A percentile compares a stretch with the other conserved stretches of the same genome.
Evolutionary conservation across 306 rosid genomes (phyloP).

Genomic region (Castanea mollissima): DNA sequence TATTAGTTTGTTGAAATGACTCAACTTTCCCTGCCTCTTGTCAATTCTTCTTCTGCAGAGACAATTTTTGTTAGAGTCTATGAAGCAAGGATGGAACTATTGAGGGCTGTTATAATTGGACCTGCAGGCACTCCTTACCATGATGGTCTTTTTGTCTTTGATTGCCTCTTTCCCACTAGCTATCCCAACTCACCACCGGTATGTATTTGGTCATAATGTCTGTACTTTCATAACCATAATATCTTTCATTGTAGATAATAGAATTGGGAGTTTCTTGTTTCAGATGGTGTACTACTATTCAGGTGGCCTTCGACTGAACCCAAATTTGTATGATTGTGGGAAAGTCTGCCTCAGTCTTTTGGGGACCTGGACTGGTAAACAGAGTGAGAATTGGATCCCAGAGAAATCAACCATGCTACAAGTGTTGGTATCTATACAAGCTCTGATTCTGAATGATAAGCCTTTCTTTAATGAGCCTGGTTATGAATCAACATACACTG

Average conservation of each 20-base stretch:
- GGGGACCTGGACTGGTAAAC: conserved; percentile 73
- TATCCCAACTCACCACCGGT: conserved; percentile 76
- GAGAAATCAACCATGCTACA: conserved; percentile 81
- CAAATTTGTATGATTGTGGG: conserved; percentile 70
- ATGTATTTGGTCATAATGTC: conserved; percentile 30
- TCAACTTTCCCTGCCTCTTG: conserved; percentile 22
- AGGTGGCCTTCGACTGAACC: conserved; percentile 82
- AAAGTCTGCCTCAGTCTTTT: conserved; percentile 85
- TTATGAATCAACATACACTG: conserved; percentile 22
- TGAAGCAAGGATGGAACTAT: conserved; percentile 74
- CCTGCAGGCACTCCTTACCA: conserved; percentile 85
- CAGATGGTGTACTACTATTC: conserved; percentile 79
- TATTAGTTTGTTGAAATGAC: neutral
- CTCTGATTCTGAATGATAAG: conserved; percentile 69
- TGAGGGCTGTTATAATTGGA: conserved; percentile 73
- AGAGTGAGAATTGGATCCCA: conserved; percentile 66
- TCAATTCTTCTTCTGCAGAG: conserved; percentile 39
- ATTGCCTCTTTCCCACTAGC: conserved; percentile 57
- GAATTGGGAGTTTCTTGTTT: conserved; percentile 25
- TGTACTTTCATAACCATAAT: neutral
- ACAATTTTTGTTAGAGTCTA: conserved; percentile 71
- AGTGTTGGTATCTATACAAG: conserved; percentile 83
- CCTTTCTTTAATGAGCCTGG: conserved; percentile 88
- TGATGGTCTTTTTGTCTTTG: conserved; percentile 82
- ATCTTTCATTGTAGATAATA: conserved; percentile 16